phyloP scores from a whole-genome alignment of 2,329 filamentous ascomycete species.

The Botryotinia narcissicola region DNA sequence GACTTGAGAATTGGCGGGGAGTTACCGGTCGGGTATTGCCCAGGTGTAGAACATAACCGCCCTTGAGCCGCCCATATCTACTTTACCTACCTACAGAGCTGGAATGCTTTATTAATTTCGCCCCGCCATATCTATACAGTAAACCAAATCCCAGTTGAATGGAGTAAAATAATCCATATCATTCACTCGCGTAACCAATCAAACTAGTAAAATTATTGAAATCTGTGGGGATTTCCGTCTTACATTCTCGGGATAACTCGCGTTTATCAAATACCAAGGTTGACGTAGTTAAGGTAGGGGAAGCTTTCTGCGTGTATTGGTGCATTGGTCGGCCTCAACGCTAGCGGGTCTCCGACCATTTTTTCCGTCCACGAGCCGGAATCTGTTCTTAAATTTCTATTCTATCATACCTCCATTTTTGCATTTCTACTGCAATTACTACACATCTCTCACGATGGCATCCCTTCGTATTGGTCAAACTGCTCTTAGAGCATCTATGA shows the following conservation, averaged over 20 bases:
- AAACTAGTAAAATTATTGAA: background rate
- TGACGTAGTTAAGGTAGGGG: conserved; percentile 1
- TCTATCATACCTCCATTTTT: conserved; percentile 33
- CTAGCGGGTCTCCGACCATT: conserved; percentile 16
- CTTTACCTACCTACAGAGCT: background rate
- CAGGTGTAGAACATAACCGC: background rate
- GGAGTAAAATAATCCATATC: background rate
- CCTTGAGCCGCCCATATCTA: background rate
- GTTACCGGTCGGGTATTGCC: background rate
- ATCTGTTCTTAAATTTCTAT: conserved; percentile 33
- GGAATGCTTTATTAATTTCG: background rate
- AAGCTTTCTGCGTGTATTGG: background rate
- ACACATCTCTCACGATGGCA: conserved; percentile 62
- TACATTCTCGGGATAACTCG: conserved; percentile 15
- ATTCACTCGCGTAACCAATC: background rate
- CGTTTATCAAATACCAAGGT: background rate
- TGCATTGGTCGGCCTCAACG: conserved; percentile 16
- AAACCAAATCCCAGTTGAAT: background rate
- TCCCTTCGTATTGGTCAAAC: conserved; percentile 78
- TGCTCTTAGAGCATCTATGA: conserved; percentile 75
- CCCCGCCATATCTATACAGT: background rate
- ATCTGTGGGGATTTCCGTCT: conserved; percentile 17
- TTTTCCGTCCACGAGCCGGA: conserved; percentile 15
- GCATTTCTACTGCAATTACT: conserved; percentile 29
- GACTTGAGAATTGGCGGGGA: background rate